Base-by-base conservation (phyloP, 257 asterid genomes). In the Eucommia ulmoides region DNA sequence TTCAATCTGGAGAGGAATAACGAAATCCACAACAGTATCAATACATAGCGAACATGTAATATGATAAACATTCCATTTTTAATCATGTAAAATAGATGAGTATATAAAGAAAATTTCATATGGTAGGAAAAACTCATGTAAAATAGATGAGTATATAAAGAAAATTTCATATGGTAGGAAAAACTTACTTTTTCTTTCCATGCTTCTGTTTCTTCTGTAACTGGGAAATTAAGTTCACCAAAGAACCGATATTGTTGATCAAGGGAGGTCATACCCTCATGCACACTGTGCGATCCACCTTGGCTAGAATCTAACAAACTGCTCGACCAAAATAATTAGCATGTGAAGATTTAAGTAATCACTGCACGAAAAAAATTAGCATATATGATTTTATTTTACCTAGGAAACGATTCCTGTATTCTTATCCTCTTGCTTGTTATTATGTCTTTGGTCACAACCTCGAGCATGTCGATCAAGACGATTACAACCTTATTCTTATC, bases 401-500 rank as follows among this genome's bases (percentile, higher is more conserved):
- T 77, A 26, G 85, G 85, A 76, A 85, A 74, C 41, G 58, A 33
- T 67, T 82, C 94, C 7, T 78, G 94, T 86, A n/a, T n/a, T n/a
- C n/a, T n/a, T n/a, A n/a, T n/a, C n/a, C n/a, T n/a, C n/a, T n/a
- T n/a, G n/a, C n/a, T n/a, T n/a, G n/a, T n/a, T n/a, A 89, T 82
- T 58, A 89, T 89, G 76, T 89, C 98, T 65, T 93, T 73, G 41
- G 94, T 89, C 73, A 89, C 96, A 54, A 89, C 78, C 74, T 89
- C 98, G 20, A 82, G 79, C 96, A 89, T 80, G 74, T 89, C 75
- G 41, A 82, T 93, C 88, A 89, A 61, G 65, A 85, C 92, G 65
- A 89, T 85, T 46, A 82, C 96, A 54, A 89, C 73, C 63, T 82
- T 73, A 81, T 85, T 84, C 73, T 79, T 89, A 76, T 85, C 93